Base-by-base conservation (phyloP, 768 basidiomycete genomes). In the Mycena epipterygia region DNA sequence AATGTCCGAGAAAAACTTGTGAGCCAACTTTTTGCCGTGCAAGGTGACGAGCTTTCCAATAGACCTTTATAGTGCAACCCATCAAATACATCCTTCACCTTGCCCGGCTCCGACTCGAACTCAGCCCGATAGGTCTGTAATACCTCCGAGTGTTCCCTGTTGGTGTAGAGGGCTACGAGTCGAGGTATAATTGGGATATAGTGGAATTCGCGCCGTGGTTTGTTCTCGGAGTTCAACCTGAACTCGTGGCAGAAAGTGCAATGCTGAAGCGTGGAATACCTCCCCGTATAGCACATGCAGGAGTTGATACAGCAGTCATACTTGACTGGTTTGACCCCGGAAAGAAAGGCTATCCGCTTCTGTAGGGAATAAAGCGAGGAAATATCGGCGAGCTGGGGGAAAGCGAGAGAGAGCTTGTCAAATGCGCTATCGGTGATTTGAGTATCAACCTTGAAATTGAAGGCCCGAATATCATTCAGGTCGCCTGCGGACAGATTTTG, bases 71-170 rank as follows among this genome's bases (percentile, higher is more conserved):
- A 84, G 21, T 64, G 58, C 1, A 48, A 23, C 0, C 76, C 59
- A 70, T 84, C 81, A 55, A 83, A 81, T 21, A 83, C 67, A 64
- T 84, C 80, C 44, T 42, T 56, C 27, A 51, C 25, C 29, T 13
- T 51, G 49, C 17, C 49, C 3, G 49, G 49, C 7, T 51, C 27
- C 27, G 27, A 51, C 30, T 9, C 29, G 17, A 51, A 51, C 5
- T 51, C 49, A 6, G 49, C 49, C 11, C 27, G 49, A 17, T 51
- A 51, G 5, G 49, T 51, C 49, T 51, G 49, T 7, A 51, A 16
- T 12, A 51, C 29, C 49, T 51, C 13, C 12, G 49, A 51, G 27
- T 51, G 49, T 13, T 51, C 49, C 29, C n/a, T 51, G 29, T 51
- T 51, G 25, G 49, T 51, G 16, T 51, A 51, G 14, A 51, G 49